Conservation (phyloP, 2,329 filamentous ascomycete species). For the Diaporthe nobilis region DNA sequence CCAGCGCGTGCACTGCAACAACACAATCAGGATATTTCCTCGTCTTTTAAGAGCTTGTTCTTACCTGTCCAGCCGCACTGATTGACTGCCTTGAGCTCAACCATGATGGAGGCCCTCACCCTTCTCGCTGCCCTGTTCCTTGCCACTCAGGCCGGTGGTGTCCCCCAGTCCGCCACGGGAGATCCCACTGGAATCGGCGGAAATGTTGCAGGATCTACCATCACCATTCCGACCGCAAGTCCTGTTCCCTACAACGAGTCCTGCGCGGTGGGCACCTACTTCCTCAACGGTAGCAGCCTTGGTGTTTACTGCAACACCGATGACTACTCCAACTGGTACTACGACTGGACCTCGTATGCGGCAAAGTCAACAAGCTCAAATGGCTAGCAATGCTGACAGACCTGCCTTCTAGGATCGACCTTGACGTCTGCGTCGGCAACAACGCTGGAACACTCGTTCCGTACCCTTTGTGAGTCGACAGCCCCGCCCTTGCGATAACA, state of each 20-base stretch:
- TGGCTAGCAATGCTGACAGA: constrained; percentile 22
- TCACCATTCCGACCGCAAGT: constrained; percentile 23
- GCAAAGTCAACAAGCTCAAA: not conserved
- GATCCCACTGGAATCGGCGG: constrained; percentile 23
- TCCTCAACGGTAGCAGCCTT: constrained; percentile 51
- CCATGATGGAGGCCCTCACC: not conserved
- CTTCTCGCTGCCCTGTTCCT: not conserved
- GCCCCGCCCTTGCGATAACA: not conserved
- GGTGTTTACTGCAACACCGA: constrained; percentile 58
- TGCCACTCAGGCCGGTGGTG: not conserved
- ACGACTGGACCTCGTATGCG: constrained; percentile 57
- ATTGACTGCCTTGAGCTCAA: not conserved
- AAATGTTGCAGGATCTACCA: constrained; percentile 18
- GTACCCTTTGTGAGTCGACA: constrained; percentile 7
- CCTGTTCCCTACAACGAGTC: constrained; percentile 42
- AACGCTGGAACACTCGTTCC: constrained; percentile 44
- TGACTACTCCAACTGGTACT: constrained; percentile 51
- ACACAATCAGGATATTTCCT: not conserved
- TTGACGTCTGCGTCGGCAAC: constrained; percentile 51
- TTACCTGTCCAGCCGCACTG: not conserved
- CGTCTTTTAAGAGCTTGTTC: not conserved
- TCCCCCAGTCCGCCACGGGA: not conserved
- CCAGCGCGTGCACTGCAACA: not conserved
- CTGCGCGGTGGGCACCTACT: constrained; percentile 55
- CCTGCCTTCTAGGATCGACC: constrained; percentile 52